Evolutionary conservation across 2,329 filamentous ascomycete species (phyloP), one percentile per base, ranked within the genome.

Genomic region (Nemania sp.): DNA sequence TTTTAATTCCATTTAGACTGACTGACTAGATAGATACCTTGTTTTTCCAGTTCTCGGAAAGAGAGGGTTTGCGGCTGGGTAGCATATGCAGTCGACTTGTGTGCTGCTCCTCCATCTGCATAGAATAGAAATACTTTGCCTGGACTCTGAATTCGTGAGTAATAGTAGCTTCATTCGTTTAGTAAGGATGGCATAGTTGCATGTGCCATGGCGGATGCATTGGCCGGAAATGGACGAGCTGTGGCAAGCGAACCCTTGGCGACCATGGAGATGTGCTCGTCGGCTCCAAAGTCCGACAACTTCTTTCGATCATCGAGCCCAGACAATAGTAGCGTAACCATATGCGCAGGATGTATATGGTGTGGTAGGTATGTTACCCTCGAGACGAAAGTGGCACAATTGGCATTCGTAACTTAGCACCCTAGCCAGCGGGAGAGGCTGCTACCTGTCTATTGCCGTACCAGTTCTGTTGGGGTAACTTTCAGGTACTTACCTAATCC

Each of bases 211-310:
- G 13, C 22, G 38, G 55, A 32, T 26, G 38, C 41, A 29, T n/a
- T 58, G 24, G 15, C 55, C 41, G 5, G 41, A 47, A 58, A 47
- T 20, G 41, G 55, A 32, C 35, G 35, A 56, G 54, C 54, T 56
- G 24, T 27, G 26, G 54, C 35, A 29, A 58, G 41, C 26, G 55
- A 45, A 47, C 27, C n/a, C 41, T 32, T 38, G 41, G 55, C 55
- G 41, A 22, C 8, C 24, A 45, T 29, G 41, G 8, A 47, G 18
- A 20, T 18, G 26, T 58, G 24, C 24, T 27, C 10, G 27, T 10
- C 26, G 41, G 55, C 55, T 2, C 18, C 11, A 18, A 45, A 29
- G 8, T 20, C 26, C 26, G 38, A 45, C 52, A n/a, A 38, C 32
- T 24, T 35, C 27, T 35, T 35, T 47, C 45, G 10, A 4, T 22